Percentiles rank a stretch among this genome's conserved stretches.
Evolutionary conservation across 305 asterid species (phyloP).

Genomic region (Fraxinus xanthoxyloides): DNA sequence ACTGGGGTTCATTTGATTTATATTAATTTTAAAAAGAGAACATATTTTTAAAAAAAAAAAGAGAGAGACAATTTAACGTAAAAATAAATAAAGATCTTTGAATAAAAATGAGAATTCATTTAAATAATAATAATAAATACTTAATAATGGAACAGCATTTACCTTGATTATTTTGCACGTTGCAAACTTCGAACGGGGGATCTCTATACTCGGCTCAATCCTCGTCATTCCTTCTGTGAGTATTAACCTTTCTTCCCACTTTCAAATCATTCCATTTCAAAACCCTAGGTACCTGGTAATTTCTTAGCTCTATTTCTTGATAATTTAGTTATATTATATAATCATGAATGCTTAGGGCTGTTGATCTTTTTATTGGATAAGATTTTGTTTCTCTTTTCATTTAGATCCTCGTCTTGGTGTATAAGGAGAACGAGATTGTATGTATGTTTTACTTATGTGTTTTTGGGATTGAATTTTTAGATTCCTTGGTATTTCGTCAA

Average conservation of each 20-base stretch:
- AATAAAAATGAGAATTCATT: too few relatives aligned
- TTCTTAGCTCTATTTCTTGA: constrained; percentile 3
- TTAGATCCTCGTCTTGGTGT: not conserved
- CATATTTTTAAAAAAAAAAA: too few relatives aligned
- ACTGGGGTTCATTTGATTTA: not conserved
- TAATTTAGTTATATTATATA: not conserved
- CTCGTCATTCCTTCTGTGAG: constrained; percentile 24
- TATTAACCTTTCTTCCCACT: not conserved
- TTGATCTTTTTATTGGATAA: not conserved
- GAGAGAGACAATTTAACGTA: too few relatives aligned
- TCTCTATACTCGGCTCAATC: constrained; percentile 25
- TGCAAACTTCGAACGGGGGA: constrained; percentile 21
- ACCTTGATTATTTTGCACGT: not conserved
- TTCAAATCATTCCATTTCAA: not conserved
- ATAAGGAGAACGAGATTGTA: not conserved
- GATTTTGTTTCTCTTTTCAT: not conserved
- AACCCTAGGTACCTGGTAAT: constrained; percentile 22
- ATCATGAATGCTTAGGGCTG: not conserved
- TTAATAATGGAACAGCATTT: too few relatives aligned
- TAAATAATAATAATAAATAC: too few relatives aligned
- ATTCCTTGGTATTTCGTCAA: not conserved
- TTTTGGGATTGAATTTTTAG: not conserved
- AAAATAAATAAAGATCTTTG: not conserved
- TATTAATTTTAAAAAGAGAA: too few relatives aligned
- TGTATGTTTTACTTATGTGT: not conserved